Evolutionary conservation across 192 early-diverging fungal genomes (phyloP).

Genomic region (Anaeromyces robustus): DNA sequence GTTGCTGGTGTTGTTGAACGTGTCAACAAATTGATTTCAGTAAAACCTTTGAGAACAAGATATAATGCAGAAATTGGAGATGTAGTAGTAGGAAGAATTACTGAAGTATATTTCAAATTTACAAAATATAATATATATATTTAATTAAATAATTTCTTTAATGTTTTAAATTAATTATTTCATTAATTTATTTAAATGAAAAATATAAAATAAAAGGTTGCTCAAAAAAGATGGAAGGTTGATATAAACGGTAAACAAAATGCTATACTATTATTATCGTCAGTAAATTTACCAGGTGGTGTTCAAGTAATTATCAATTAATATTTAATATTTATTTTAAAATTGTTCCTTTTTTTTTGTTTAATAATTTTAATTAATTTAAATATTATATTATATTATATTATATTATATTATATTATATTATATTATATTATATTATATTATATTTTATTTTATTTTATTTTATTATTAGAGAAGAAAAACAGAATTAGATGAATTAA

Average conservation of each 20-base stretch:
- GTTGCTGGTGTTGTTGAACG: slow-evolving; percentile 82
- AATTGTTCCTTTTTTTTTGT: not conserved
- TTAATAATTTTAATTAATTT: not conserved
- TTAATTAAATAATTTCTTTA: not conserved
- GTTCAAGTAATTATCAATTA: slow-evolving; percentile 44
- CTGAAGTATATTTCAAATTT: slow-evolving; percentile 36
- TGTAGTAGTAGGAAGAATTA: slow-evolving; percentile 87
- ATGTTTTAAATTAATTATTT: not conserved
- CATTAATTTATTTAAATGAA: not conserved
- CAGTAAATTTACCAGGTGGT: slow-evolving; percentile 87
- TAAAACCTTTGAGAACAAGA: slow-evolving; percentile 63
- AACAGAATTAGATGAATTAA: slow-evolving; percentile 87
- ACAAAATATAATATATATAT: not conserved
- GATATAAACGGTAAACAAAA: slow-evolving; percentile 81
- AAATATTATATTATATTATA: not conserved
- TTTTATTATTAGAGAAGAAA: slow-evolving; percentile 78
- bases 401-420: not conserved
- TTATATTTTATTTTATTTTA: no score
- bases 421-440: not conserved
- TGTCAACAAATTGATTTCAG: slow-evolving; percentile 91
- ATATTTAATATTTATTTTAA: no score
- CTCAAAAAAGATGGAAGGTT: slow-evolving; percentile 85
- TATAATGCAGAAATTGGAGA: slow-evolving; percentile 92
- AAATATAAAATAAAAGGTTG: slow-evolving; percentile 22
- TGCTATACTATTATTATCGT: slow-evolving; percentile 68